A percentile compares a stretch with the other conserved stretches of the same genome.
These are phyloP conservation scores for Clathrus columnatus DNA, from an alignment of 768 basidiomycete genomes.

Conservation along the genomic window DNA sequence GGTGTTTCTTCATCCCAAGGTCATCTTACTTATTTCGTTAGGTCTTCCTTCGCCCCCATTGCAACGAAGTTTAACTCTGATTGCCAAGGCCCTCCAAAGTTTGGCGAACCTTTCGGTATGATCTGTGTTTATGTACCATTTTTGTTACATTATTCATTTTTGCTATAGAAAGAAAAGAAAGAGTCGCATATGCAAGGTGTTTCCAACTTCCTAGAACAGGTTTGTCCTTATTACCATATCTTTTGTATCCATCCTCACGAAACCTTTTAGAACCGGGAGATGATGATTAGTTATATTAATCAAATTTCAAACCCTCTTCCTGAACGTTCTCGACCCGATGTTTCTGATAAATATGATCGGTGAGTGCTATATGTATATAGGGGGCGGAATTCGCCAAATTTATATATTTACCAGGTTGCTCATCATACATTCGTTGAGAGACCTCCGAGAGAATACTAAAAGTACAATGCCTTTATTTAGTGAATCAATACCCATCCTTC, in stretches of 20 bases:
- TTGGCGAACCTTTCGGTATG: slow-evolving; percentile 72
- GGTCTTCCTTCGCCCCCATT: slow-evolving; percentile 59
- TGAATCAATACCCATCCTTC: slow-evolving; percentile 65
- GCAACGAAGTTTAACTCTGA: slow-evolving; percentile 72
- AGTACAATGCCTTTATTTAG: slow-evolving; percentile 49
- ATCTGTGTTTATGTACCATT: slow-evolving; percentile 2
- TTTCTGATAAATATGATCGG: slow-evolving; percentile 6
- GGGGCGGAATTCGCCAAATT: neutral
- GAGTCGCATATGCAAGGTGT: slow-evolving; percentile 7
- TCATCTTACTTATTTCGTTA: slow-evolving; percentile 21
- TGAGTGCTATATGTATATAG: neutral
- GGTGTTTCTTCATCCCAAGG: slow-evolving; percentile 16
- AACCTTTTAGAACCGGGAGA: neutral
- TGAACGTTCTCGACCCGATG: slow-evolving; percentile 2
- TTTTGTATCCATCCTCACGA: neutral
- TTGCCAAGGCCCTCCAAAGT: slow-evolving; percentile 86
- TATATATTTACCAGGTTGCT: slow-evolving; percentile 36
- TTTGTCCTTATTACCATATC: neutral
- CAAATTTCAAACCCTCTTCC: slow-evolving; percentile 17
- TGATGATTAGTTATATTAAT: slow-evolving; percentile 64
- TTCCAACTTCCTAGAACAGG: slow-evolving; percentile 2
- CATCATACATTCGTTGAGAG: slow-evolving; percentile 36
- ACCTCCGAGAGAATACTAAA: slow-evolving; percentile 50
- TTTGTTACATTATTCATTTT: neutral
- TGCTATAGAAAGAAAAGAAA: slow-evolving; percentile 5